Conservation (phyloP, 176 grass and related monocot species). For the Aechmea fasciata region DNA sequence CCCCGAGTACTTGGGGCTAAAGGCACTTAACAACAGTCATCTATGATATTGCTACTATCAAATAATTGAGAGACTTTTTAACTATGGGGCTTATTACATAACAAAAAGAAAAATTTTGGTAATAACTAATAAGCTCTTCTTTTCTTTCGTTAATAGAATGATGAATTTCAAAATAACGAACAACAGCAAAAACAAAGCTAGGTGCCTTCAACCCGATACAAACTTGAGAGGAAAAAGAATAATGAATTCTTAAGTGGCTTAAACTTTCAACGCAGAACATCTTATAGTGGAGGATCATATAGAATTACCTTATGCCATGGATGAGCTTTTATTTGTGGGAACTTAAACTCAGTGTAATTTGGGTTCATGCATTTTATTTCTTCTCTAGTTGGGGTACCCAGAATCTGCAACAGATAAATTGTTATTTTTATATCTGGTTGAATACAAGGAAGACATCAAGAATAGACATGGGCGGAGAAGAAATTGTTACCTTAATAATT, state of each 20-base stretch:
- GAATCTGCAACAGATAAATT: conserved; percentile 31
- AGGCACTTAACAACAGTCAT: no score
- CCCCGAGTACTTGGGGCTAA: no score
- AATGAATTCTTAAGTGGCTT: no score
- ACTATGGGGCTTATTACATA: no score
- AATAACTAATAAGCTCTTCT: no score
- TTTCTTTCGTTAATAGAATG: no score
- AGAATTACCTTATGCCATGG: conserved; percentile 49
- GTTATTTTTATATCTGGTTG: background rate
- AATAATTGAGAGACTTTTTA: no score
- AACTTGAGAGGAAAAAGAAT: background rate
- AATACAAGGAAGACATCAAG: conserved; percentile 6
- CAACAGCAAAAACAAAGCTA: background rate
- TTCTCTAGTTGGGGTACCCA: conserved; percentile 60
- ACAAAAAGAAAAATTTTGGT: no score
- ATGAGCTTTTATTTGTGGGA: conserved; percentile 71
- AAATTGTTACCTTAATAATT: conserved; percentile 53
- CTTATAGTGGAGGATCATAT: no score
- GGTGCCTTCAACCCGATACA: background rate
- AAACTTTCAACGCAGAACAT: no score
- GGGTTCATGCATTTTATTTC: conserved; percentile 77
- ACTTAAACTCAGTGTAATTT: conserved; percentile 52
- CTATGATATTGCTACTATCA: no score
- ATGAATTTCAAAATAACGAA: background rate
- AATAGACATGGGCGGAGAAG: conserved; percentile 1